Conservation (phyloP, 2,329 filamentous ascomycete genomes). For the Penicillium sp. region DNA sequence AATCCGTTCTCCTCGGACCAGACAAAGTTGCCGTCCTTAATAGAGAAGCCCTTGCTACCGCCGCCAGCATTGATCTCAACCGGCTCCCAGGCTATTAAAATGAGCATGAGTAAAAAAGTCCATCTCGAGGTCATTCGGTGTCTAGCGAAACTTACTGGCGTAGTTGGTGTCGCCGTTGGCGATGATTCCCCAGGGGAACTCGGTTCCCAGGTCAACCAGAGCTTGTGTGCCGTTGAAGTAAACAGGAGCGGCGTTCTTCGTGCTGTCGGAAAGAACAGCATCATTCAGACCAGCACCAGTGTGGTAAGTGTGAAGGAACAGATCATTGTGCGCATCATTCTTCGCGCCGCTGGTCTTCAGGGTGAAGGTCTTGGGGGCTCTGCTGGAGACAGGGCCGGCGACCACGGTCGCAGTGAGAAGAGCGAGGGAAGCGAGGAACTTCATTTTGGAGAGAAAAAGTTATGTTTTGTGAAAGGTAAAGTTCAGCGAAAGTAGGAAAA, state of each 20-base stretch:
- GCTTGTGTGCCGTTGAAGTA: constrained; percentile 41
- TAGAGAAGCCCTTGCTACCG: constrained; percentile 36
- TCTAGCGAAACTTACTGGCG: constrained; percentile 34
- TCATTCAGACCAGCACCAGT: constrained; percentile 47
- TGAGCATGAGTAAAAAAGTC: constrained; percentile 3
- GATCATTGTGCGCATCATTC: constrained; percentile 36
- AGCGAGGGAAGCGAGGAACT: constrained; percentile 33
- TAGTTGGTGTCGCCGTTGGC: constrained; percentile 35
- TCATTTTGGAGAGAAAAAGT: constrained; percentile 27
- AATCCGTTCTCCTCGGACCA: constrained; percentile 37
- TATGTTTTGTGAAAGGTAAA: background rate
- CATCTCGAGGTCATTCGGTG: background rate
- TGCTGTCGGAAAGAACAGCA: constrained; percentile 35
- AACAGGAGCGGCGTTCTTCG: constrained; percentile 27
- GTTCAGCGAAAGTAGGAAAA: too few relatives aligned
- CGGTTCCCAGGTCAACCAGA: constrained; percentile 33
- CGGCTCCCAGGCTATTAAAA: constrained; percentile 38
- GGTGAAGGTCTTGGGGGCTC: constrained; percentile 32
- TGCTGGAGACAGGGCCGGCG: constrained; percentile 31
- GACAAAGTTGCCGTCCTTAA: constrained; percentile 31
- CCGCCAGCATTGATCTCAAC: constrained; percentile 41
- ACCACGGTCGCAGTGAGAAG: constrained; percentile 32
- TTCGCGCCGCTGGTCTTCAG: constrained; percentile 38
- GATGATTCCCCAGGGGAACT: constrained; percentile 38
- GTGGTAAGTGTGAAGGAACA: constrained; percentile 45